These are phyloP conservation scores for Leptoxyphium fumago DNA, from an alignment of 2,329 filamentous ascomycete genomes.

Conservation along the genomic window DNA sequence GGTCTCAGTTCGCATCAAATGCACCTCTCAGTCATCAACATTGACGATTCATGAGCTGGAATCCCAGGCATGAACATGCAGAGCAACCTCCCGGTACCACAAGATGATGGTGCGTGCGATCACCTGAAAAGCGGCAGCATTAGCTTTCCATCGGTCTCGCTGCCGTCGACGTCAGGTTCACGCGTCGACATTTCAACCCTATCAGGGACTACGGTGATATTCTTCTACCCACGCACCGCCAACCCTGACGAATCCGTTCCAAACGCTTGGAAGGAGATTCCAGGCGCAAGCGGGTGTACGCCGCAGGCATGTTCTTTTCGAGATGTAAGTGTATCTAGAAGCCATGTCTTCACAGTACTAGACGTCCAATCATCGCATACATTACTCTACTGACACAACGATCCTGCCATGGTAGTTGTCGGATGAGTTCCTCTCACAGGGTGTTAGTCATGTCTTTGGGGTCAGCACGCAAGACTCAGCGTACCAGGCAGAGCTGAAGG, in stretches of 20 bases:
- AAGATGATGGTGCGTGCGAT: conserved; percentile 27
- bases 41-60: too few species aligned
- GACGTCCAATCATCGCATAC: too few species aligned
- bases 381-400: too few species aligned
- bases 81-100: conserved; percentile 21
- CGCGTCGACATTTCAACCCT: conserved; percentile 21
- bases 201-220: conserved; percentile 24
- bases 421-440: conserved; percentile 13
- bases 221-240: conserved; percentile 28
- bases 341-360: too few species aligned
- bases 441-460: conserved; percentile 24
- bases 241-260: conserved; percentile 26
- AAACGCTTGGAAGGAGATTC: conserved; percentile 27
- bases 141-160: conserved; percentile 18
- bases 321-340: conserved; percentile 11
- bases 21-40: too few species aligned
- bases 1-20: too few species aligned
- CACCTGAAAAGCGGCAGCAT: conserved; percentile 17
- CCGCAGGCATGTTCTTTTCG: conserved; percentile 31
- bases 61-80: conserved; percentile 10
- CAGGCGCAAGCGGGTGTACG: conserved; percentile 30
- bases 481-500: conserved; percentile 26
- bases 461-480: conserved; percentile 25
- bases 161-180: conserved; percentile 20
- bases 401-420: conserved; percentile 3